These are phyloP conservation scores for Coniferiporia weirii DNA, from an alignment of 1,284 basidiomycete genomes.

Conservation along the genomic window DNA sequence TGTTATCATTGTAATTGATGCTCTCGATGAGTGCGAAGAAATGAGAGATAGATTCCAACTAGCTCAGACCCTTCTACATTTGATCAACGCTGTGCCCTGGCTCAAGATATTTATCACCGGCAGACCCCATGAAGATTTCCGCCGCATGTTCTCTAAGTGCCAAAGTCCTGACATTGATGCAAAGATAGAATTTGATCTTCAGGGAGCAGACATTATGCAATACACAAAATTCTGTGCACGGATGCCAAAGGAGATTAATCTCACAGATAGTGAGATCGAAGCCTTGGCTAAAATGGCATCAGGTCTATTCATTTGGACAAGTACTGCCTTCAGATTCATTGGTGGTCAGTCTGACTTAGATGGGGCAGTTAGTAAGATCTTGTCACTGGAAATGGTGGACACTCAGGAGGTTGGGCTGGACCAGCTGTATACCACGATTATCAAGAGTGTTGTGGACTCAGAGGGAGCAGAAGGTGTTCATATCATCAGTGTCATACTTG, in stretches of 20 bases:
- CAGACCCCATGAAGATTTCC: not conserved
- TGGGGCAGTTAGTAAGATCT: not conserved
- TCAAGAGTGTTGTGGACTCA: no score
- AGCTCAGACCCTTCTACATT: not conserved
- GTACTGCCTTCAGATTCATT: slow-evolving; percentile 26
- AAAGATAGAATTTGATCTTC: not conserved
- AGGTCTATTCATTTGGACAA: slow-evolving; percentile 27
- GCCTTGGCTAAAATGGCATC: no score
- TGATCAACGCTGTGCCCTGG: not conserved
- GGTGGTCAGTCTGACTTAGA: slow-evolving; percentile 4
- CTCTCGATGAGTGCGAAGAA: not conserved
- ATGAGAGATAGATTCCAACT: no score
- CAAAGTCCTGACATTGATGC: not conserved
- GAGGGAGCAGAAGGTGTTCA: no score
- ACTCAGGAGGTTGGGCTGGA: not conserved
- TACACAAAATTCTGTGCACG: not conserved
- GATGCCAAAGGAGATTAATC: not conserved
- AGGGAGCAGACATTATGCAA: not conserved
- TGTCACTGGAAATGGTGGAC: no score
- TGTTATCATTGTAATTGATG: not conserved
- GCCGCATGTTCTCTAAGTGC: not conserved
- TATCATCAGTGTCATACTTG: no score
- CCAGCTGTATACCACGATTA: not conserved
- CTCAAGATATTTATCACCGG: not conserved
- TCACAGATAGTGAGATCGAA: no score